Conservation (phyloP, 108 stramenopile species). For the Cyclostephanos invisitatus region DNA sequence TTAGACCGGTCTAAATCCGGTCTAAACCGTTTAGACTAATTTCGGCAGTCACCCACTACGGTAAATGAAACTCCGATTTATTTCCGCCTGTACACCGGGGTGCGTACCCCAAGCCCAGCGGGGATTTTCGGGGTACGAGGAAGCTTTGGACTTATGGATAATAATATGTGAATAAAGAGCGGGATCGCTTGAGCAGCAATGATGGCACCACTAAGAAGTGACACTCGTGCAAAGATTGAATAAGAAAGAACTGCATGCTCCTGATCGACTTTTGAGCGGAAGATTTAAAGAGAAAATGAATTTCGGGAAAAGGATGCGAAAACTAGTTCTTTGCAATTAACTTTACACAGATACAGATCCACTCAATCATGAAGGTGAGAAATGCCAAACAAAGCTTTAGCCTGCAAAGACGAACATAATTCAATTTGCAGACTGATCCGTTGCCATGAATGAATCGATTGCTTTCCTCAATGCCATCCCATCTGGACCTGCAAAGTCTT, state of each 20-base stretch:
- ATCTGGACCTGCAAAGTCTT: constrained; percentile 70
- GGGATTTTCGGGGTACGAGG: constrained; percentile 11
- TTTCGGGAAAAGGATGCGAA: background rate
- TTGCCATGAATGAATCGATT: constrained; percentile 63
- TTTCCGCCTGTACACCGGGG: background rate
- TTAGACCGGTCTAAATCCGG: too few species aligned
- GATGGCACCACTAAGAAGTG: background rate
- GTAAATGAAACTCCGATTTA: too few species aligned
- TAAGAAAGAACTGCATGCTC: background rate
- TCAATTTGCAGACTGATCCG: constrained; percentile 45
- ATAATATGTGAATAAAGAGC: constrained; percentile 9
- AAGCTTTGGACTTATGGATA: constrained; percentile 24
- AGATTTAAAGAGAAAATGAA: constrained; percentile 3
- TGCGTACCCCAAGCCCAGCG: too few species aligned
- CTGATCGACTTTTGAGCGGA: constrained; percentile 4
- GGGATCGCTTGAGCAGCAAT: background rate
- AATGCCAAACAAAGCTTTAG: background rate
- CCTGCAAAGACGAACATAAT: background rate
- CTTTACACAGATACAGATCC: background rate
- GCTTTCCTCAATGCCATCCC: constrained; percentile 63
- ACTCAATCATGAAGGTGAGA: background rate
- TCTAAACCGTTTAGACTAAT: too few species aligned
- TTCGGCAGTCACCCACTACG: too few species aligned
- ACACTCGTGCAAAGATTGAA: constrained; percentile 5
- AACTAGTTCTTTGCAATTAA: constrained; percentile 1